phyloP scores from a whole-genome alignment of 192 early-diverging fungal species.

The Jimgerdemannia lactiflua region DNA sequence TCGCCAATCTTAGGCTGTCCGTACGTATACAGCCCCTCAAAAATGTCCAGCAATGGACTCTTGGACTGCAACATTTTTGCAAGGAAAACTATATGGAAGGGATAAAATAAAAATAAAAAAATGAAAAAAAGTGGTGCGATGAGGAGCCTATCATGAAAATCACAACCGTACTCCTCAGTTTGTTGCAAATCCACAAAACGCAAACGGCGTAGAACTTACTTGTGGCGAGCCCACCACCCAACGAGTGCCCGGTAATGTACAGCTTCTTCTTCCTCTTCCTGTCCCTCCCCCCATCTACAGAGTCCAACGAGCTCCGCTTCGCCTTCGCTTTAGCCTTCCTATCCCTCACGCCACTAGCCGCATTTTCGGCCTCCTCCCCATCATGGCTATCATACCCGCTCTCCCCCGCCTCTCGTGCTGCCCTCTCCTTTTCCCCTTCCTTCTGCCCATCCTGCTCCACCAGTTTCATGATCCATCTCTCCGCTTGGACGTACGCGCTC shows the following conservation, averaged over 20 bases:
- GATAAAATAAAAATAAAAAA: not conserved
- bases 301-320: too few species aligned
- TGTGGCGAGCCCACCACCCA: conserved; percentile 47
- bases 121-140: not conserved
- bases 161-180: not conserved
- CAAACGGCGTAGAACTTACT: conserved; percentile 12
- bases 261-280: conserved; percentile 38
- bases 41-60: conserved; percentile 41
- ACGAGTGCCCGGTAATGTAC: conserved; percentile 51
- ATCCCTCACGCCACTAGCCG: not conserved
- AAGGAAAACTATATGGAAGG: conserved; percentile 34
- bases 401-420: not conserved
- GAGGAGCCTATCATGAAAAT: not conserved
- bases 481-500: conserved; percentile 43
- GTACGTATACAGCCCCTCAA: conserved; percentile 52
- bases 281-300: not conserved
- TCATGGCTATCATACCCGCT: not conserved
- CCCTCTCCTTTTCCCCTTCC: not conserved
- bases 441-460: conserved; percentile 4
- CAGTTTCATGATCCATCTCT: conserved; percentile 23
- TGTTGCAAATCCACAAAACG: not conserved
- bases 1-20: conserved; percentile 50
- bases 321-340: not conserved
- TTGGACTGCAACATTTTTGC: conserved; percentile 51
- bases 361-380: not conserved